A percentile compares a stretch with the other conserved stretches of the same genome.
phyloP scores from a whole-genome alignment of 73 alveolate genomes.

The Paramecium octaurelia region DNA sequence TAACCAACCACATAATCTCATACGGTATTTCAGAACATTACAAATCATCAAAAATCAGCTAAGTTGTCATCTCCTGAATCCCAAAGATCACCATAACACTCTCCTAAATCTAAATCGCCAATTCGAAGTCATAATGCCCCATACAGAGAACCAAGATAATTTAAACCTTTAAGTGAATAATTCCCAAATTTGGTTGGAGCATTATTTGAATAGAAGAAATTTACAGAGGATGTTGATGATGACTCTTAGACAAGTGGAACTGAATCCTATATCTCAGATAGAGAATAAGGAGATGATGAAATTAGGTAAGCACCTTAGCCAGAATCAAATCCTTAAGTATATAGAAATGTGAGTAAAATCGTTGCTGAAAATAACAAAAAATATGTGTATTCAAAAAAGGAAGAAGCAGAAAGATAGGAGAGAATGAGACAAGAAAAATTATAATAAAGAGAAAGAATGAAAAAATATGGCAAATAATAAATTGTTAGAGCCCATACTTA shows the following conservation, averaged over 20 bases:
- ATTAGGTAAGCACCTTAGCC: neutral
- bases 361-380: neutral
- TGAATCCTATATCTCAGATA: neutral
- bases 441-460: conserved; percentile 29
- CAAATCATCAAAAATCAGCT: neutral
- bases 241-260: conserved; percentile 4
- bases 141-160: conserved; percentile 41
- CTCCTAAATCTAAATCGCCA: neutral
- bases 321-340: neutral
- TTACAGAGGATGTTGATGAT: neutral
- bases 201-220: neutral
- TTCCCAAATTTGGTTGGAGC: conserved; percentile 23
- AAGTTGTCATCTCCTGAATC: neutral
- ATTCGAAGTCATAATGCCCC: neutral
- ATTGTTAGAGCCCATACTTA: conserved; percentile 34
- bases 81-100: neutral
- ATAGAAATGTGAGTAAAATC: neutral
- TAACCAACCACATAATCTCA: neutral
- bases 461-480: neutral
- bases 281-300: conserved; percentile 5
- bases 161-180: conserved; percentile 30
- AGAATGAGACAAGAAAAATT: neutral
- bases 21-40: neutral
- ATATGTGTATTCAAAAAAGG: neutral
- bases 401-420: neutral